These are phyloP conservation scores for Escallonia rubra DNA, from an alignment of 129 eudicot species.

Conservation along the genomic window DNA sequence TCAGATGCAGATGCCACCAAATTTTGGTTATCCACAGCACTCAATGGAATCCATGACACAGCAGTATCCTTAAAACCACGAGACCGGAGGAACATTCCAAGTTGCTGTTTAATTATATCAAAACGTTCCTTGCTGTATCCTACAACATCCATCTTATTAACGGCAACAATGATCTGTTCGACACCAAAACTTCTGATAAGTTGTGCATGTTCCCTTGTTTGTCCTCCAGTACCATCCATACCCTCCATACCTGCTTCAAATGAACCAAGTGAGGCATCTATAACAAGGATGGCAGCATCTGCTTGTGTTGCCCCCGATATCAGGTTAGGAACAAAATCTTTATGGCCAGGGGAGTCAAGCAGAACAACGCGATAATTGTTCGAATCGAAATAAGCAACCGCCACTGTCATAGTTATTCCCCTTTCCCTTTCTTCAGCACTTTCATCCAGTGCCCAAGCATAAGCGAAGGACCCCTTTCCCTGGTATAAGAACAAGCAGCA, in stretches of 20 bases:
- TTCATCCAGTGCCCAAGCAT: constrained; percentile 98
- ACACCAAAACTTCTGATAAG: constrained; percentile 96
- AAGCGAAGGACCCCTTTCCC: constrained; percentile 99
- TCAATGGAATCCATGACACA: constrained; percentile 76
- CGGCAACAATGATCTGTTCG: constrained; percentile 72
- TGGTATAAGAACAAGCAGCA: constrained; percentile 13
- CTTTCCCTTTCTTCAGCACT: constrained; percentile 96
- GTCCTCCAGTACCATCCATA: constrained; percentile 69
- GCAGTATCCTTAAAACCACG: constrained; percentile 78
- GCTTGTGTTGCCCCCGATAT: constrained; percentile 99
- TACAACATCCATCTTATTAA: constrained; percentile 90
- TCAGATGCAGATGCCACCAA: constrained; percentile 69
- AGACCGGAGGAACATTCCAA: constrained; percentile 79
- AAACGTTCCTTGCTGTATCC: constrained; percentile 82
- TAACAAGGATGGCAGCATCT: constrained; percentile 90
- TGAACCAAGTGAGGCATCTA: constrained; percentile 86
- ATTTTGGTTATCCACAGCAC: constrained; percentile 97
- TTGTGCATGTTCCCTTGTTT: constrained; percentile 96
- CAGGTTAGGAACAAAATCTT: constrained; percentile 97
- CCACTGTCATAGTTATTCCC: constrained; percentile 98
- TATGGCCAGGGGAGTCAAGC: constrained; percentile 96
- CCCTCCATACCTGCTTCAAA: constrained; percentile 86
- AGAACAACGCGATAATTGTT: constrained; percentile 69
- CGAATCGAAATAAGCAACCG: constrained; percentile 79
- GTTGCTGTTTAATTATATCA: constrained; percentile 55